Evolutionary conservation across 2,329 filamentous ascomycete genomes (phyloP), one percentile per base, ranked within the genome.

Genomic region (Sporothrix humicola): DNA sequence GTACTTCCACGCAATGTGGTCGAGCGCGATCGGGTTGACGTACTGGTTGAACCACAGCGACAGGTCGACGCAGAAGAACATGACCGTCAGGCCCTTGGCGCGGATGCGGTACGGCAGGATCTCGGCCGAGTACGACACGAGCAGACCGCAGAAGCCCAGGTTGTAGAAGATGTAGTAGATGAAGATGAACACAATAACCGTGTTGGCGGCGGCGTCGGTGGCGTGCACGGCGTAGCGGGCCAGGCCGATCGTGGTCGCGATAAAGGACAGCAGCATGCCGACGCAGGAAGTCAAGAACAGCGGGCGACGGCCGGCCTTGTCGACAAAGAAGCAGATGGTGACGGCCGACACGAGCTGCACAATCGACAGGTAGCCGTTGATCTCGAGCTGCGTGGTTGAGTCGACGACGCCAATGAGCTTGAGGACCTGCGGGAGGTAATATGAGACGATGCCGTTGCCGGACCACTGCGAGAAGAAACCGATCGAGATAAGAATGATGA

Each of bases 11-110:
- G 80, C 77, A 26, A 82, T 80, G 20, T 80, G 80, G 12, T 78
- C 73, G 1, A 85, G 80, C 0, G 83, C 83, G 17, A 84, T 82
- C 0, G 84, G 82, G 79, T 85, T 85, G 66, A 81, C 80, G 63
- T 82, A 83, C 54, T 81, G 80, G 72, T 82, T 79, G 70, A 83
- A 79, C 52, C 81, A 81, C 17, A 80, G 75, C 77, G 75, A 10
- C 80, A 80, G 56, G 80, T 79, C 80, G 63, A 80, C 81, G 77
- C 82, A 82, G 79, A 86, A 84, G 44, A 86, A 83, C 68, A 84
- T 84, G 73, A 87, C 78, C 13, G 83, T 80, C 23, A 83, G 79
- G 15, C 83, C 83, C 76, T 82, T 83, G 69, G 78, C 77, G 37
- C 78, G 78, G 66, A 78, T 77, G 58, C 76, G 74, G 76, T 79